Evolutionary conservation across 2,329 filamentous ascomycete species (phyloP).

Genomic region (Raffaelea albimanens): DNA sequence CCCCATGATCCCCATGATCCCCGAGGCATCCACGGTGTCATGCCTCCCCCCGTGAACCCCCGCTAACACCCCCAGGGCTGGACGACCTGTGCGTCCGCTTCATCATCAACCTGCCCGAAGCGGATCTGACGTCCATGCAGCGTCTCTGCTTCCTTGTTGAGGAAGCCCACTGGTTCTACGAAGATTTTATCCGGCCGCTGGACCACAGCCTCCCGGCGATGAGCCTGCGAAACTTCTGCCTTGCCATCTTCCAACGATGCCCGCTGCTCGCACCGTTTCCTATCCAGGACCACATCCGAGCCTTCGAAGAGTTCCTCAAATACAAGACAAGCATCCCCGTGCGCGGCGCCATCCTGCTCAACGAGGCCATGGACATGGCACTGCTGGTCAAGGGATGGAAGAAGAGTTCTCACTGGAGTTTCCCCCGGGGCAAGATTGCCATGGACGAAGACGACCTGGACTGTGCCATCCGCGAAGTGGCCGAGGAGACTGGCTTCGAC

Average conservation of each 20-base stretch:
- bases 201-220: slow-evolving; percentile 79
- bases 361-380: slow-evolving; percentile 86
- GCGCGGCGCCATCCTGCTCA: slow-evolving; percentile 85
- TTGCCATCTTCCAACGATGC: slow-evolving; percentile 89
- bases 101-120: slow-evolving; percentile 89
- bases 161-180: slow-evolving; percentile 99
- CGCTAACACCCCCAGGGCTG: slow-evolving; percentile 53
- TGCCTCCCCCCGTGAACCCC: no score
- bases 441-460: slow-evolving; percentile 91
- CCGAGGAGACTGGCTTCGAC: slow-evolving; percentile 92
- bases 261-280: slow-evolving; percentile 78
- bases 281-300: slow-evolving; percentile 65
- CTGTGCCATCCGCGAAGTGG: slow-evolving; percentile 88
- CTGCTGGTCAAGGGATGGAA: slow-evolving; percentile 97
- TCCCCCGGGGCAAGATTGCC: slow-evolving; percentile 95
- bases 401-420: slow-evolving; percentile 92
- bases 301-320: slow-evolving; percentile 83
- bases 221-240: slow-evolving; percentile 73
- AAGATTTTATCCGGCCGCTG: slow-evolving; percentile 92
- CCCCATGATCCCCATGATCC: no score
- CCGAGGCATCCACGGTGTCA: no score
- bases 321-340: slow-evolving; percentile 96
- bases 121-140: slow-evolving; percentile 81
- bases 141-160: slow-evolving; percentile 98
- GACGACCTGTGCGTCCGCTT: slow-evolving; percentile 98